Evolutionary conservation across 2,329 filamentous ascomycete species (phyloP), one percentile per base, ranked within the genome.

Genomic region (Massarina eburnea): DNA sequence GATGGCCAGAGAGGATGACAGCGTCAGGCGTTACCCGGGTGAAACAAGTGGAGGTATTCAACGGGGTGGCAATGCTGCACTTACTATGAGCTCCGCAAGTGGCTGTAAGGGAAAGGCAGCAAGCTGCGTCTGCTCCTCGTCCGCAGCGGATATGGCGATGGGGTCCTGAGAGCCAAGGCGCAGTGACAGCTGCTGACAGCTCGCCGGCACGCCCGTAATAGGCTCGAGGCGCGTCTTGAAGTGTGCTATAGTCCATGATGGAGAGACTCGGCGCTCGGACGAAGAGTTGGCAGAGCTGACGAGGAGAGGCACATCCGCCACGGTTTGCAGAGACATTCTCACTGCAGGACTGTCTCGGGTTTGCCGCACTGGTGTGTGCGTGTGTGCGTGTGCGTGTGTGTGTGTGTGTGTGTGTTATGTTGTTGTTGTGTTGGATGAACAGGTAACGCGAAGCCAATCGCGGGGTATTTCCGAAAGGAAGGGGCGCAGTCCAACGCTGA

Each of bases 161-260:
- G 77, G 77, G 52, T 84, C 79, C 58, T 83, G 79, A 26, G 80
- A 80, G 20, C 80, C 76, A 14, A 84, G 76, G 67, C 85, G 88
- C 65, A 96, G 77, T 22, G 78, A 84, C 51, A 99, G 80, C 51
- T 78, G 82, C 71, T 97, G 94, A 49, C 80, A 84, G 22, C 80
- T 80, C 9, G 91, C 88, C 14, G 94, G 92, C 29, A 97, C 84
- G 51, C 94, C 94, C 2, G 92, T 97, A 72, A 97, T 85, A 51
- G 90, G 87, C 72, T 97, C 92, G 41, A 99, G 84, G 71, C 94
- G 95, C 42, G 79, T 74, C 75, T 92, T 96, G 61, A 97, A 80
- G 61, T 89, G 85, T 44, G 80, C 78, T 65, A 99, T 86, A 51
- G 86, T 86, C 94, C 94, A 99, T 57, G 91, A 86, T 12, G 92